Percentiles rank a stretch among this genome's conserved stretches.
phyloP scores from a whole-genome alignment of 2,329 filamentous ascomycete genomes.

The Colletotrichum liriopes region DNA sequence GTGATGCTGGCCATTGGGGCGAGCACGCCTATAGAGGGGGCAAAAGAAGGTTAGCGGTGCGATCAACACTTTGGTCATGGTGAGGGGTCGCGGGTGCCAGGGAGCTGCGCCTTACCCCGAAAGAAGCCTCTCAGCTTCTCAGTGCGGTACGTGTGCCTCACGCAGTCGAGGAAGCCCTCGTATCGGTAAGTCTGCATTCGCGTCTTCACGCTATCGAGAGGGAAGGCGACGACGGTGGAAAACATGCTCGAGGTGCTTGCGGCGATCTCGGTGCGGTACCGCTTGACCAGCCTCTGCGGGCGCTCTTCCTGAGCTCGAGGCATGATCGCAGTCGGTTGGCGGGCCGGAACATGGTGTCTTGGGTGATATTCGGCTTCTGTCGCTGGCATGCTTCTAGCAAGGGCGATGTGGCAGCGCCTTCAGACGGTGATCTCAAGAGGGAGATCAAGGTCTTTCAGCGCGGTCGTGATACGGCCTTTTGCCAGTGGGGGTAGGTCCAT shows the following conservation, averaged over 20 bases:
- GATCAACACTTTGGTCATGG: slow-evolving; percentile 45
- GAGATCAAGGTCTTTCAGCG: slow-evolving; percentile 73
- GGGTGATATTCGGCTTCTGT: slow-evolving; percentile 55
- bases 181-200: slow-evolving; percentile 92
- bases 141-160: slow-evolving; percentile 80
- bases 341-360: slow-evolving; percentile 62
- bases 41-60: slow-evolving; percentile 39
- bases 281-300: slow-evolving; percentile 73
- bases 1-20: slow-evolving; percentile 87
- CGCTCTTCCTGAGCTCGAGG: slow-evolving; percentile 50
- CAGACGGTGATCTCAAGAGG: slow-evolving; percentile 64
- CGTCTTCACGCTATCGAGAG: slow-evolving; percentile 90
- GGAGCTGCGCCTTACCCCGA: slow-evolving; percentile 70
- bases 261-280: slow-evolving; percentile 85
- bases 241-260: slow-evolving; percentile 84
- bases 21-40: slow-evolving; percentile 72
- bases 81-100: slow-evolving; percentile 29
- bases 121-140: slow-evolving; percentile 86
- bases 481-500: slow-evolving; percentile 40
- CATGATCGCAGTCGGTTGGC: slow-evolving; percentile 60
- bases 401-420: slow-evolving; percentile 58
- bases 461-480: slow-evolving; percentile 66
- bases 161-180: slow-evolving; percentile 80
- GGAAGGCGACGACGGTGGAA: slow-evolving; percentile 86
- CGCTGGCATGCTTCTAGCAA: slow-evolving; percentile 54